Base-by-base conservation (phyloP, 176 grass and related monocot genomes). In the Ananas comosus region DNA sequence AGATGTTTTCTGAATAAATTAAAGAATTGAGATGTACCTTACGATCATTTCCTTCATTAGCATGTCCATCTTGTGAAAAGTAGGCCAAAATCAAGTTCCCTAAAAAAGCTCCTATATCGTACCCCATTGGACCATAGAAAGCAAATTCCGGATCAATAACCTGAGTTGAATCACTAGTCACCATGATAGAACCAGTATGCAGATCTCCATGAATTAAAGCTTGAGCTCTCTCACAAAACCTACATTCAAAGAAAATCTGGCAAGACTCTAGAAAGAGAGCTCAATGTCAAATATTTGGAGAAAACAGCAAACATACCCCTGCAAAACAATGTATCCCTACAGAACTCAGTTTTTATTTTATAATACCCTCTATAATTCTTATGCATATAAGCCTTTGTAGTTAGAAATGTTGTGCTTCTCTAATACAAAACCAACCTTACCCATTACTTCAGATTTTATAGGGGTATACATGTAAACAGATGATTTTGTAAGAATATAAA, bases 121-220 rank as follows among this genome's bases (percentile, higher is more conserved):
- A 99, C 27, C 94, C 94, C 87, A 99, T 99, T 12, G 89, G 94
- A 0, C 86, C 94, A 12, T 99, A 99, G 69, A 99, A 90, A 10
- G 75, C 86, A 88, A 99, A 91, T 25, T 99, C 94, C 0, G 94
- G 82, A 88, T 99, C 94, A 51, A 99, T 99, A 18, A 99, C 89
- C 74, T 91, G 87, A 16, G 94, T 93, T 13, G 94, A 99, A 76
- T 86, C 77, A 12, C 29, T 21, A 18, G 94, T 91, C 72, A 93
- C 94, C 94, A 91, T 99, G 67, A 99, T 78, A 23, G 94, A 99
- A 68, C 87, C 80, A 17, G 94, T 99, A 64, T 93, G 94, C 23
- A 99, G 85, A 86, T 99, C 94, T 25, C 89, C 94, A 80, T 99
- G 94, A 80, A 93, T 86, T 72, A 99, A 75, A 83, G 94, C 94